phyloP scores from a whole-genome alignment of 164 flowering plant genomes.

The Tetracentron sinense region DNA sequence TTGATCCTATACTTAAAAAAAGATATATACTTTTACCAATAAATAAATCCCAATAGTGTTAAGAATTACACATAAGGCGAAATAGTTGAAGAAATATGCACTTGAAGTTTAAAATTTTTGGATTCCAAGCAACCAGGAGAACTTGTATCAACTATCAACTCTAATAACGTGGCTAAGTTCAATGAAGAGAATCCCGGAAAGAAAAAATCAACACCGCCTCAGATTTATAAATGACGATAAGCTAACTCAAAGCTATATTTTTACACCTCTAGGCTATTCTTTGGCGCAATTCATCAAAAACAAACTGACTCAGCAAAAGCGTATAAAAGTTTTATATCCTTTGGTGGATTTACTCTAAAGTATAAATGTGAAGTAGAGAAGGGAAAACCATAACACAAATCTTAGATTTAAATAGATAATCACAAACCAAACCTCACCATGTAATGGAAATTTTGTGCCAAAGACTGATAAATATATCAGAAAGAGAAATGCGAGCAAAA shows the following conservation, averaged over 20 bases:
- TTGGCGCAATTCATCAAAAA: background rate
- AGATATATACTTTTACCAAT: background rate
- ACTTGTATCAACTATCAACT: background rate
- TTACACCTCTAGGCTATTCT: background rate
- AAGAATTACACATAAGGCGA: background rate
- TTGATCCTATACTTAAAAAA: too few species aligned
- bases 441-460: conserved; percentile 38
- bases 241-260: background rate
- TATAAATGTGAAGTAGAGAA: background rate
- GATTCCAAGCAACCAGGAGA: background rate
- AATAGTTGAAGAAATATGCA: background rate
- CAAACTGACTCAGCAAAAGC: too few species aligned
- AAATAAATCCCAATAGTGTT: background rate
- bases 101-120: background rate
- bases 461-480: conserved; percentile 34
- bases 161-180: background rate
- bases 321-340: too few species aligned
- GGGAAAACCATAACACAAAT: background rate
- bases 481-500: conserved; percentile 36
- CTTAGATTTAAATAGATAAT: too few species aligned
- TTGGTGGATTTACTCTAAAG: background rate
- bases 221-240: too few species aligned
- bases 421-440: conserved; percentile 57
- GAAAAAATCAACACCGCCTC: background rate
- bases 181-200: background rate